A percentile compares a stretch with the other conserved stretches of the same genome.
Evolutionary conservation across 2,329 filamentous ascomycete genomes (phyloP).

Genomic region (Xylariaceae sp.): DNA sequence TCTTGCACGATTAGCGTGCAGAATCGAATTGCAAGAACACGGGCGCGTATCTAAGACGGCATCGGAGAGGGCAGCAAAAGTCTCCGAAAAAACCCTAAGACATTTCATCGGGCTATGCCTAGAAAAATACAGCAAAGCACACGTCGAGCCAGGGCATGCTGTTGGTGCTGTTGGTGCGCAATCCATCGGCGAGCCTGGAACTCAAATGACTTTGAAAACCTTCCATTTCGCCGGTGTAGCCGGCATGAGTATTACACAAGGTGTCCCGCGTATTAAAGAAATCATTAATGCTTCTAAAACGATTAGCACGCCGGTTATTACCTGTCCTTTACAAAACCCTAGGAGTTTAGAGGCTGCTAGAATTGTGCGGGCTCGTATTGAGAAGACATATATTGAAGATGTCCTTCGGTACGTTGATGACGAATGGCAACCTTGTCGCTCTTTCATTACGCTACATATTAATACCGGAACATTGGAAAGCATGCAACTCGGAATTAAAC

Average conservation of each 20-base stretch:
- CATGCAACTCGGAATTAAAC: conserved; percentile 79
- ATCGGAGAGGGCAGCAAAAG: conserved; percentile 78
- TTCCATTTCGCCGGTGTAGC: conserved; percentile 99
- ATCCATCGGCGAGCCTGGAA: conserved; percentile 97
- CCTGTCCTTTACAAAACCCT: conserved; percentile 80
- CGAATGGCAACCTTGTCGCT: conserved; percentile 77
- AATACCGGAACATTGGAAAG: conserved; percentile 79
- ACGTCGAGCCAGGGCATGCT: conserved; percentile 92
- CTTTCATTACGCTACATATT: conserved; percentile 80
- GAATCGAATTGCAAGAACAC: conserved; percentile 40
- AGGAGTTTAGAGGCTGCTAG: conserved; percentile 79
- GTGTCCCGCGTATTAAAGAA: conserved; percentile 99
- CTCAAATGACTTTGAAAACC: conserved; percentile 98
- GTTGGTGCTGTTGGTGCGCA: conserved; percentile 96
- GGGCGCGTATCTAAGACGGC: conserved; percentile 32
- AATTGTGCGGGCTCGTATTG: conserved; percentile 90
- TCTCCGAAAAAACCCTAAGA: conserved; percentile 75
- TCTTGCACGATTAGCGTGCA: conserved; percentile 21
- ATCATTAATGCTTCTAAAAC: conserved; percentile 97
- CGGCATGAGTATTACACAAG: conserved; percentile 98
- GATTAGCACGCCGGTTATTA: conserved; percentile 94
- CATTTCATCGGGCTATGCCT: conserved; percentile 83
- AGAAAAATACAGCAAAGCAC: conserved; percentile 87
- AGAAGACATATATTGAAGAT: conserved; percentile 91
- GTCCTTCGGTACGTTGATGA: conserved; percentile 83